Base-by-base conservation (phyloP, 306 rosid genomes). In the Sicyos edulis region DNA sequence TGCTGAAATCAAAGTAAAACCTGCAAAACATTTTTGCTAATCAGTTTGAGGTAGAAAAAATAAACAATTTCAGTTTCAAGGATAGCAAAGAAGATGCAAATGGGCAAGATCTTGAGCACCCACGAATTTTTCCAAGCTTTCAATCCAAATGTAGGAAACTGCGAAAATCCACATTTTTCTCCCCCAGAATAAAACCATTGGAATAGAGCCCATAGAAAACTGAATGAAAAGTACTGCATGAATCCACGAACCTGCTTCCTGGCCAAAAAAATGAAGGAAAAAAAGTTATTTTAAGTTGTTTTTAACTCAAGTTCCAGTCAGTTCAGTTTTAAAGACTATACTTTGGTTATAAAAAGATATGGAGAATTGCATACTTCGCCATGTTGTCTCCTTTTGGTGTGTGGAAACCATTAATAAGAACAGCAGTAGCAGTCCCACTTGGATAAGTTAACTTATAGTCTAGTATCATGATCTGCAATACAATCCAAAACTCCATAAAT, bases 381-480 rank as follows among this genome's bases (percentile, higher is more conserved):
- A 69, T 83, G 29, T 75, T 73, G 84, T 95, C 92, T 76, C 97
- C 96, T 78, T 89, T 91, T 24, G 92, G 84, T 15, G 99, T 95
- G 73, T 95, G 99, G 75, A 95, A 95, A 32, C 97, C 97, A 45
- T 95, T 95, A 60, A 95, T 95, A 40, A 95, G 99, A 83, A 95
- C 92, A 65, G 97, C 99, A 70, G 99, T 95, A 34, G 99, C 99
- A 79, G 99, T 91, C 83, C 99, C 99, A 72, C 96, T 95, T 19
- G 99, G 99, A 78, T 91, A 95, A 6, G 91, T 26, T 71, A 95
- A 81, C 56, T 91, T 91, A 82, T 89, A 95, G 86, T 95, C 97
- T 74, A 95, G 84, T 54, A 95, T 87, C 99, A 95, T 95, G 29
- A 95, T 88, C 99, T 95, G 91, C 81, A 60, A 62, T 74, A 78